Evolutionary conservation across 225 moss, liverwort and hornwort species (phyloP).

Genomic region (Pseudisothecium myosuroides): DNA sequence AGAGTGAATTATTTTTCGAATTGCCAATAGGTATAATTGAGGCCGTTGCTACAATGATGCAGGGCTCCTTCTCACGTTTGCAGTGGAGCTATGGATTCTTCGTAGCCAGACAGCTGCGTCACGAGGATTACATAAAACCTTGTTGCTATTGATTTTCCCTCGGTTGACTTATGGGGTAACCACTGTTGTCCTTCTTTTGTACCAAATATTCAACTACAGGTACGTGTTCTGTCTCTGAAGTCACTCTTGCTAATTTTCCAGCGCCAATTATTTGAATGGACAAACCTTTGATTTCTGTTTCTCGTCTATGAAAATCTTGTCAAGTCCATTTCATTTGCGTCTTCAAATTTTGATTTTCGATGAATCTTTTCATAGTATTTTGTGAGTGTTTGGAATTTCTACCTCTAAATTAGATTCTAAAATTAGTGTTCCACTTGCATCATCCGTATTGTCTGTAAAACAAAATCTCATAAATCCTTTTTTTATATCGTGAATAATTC

Average conservation of each 20-base stretch:
- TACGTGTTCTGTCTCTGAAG: not conserved
- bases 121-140: constrained; percentile 3
- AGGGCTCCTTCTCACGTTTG: constrained; percentile 67
- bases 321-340: not conserved
- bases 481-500: not conserved
- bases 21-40: not conserved
- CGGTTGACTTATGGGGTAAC: constrained; percentile 28
- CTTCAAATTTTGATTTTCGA: not conserved
- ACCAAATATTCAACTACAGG: constrained; percentile 44
- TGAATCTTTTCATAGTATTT: not conserved
- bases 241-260: not conserved
- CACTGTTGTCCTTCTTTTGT: constrained; percentile 35
- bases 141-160: constrained; percentile 25
- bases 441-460: not conserved
- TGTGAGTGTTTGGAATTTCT: not conserved
- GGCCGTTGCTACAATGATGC: not conserved
- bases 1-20: not conserved
- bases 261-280: not conserved
- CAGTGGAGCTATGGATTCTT: constrained; percentile 59
- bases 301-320: not conserved
- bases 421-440: not conserved
- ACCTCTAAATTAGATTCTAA: not conserved
- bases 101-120: constrained; percentile 10
- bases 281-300: not conserved
- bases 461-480: too few species aligned